Evolutionary conservation across 2,329 filamentous ascomycete species (phyloP), one percentile per base, ranked within the genome.

Genomic region (Gnomoniopsis sp.): DNA sequence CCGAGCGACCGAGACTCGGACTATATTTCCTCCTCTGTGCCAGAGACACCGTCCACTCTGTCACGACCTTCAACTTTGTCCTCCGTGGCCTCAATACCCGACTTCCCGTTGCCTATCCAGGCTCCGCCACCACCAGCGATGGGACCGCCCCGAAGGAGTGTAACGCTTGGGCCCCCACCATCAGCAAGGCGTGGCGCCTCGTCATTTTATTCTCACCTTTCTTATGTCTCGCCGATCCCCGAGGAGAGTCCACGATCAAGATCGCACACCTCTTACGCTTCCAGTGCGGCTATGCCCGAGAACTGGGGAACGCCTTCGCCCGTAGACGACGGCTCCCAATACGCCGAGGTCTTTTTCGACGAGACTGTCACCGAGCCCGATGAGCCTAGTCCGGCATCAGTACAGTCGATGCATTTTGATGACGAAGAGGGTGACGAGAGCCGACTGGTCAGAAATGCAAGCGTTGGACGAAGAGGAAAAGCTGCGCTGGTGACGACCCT

Each of bases 191-290:
- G 85, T 64, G 85, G 84, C 1, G 80, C 79, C 30, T 87, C 85
- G 0, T 86, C 85, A 0, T 87, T 86, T 61, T 87, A 88, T 66
- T 88, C 87, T 2, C 83, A 80, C 63, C 74, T 78, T 14, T 89
- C 88, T 0, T 88, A 81, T 60, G 88, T 92, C 26, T 89, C 89
- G 0, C 88, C 89, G 0, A 92, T 93, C 55, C 87, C 86, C 0
- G 89, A 92, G 70, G 89, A 92, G 68, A 83, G 80, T 62, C 79
- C 83, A 0, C 77, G 80, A 23, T 75, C 79, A 3, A 75, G 79
- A 55, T 85, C 85, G 0, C 82, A 85, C 67, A 78, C 79, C 30
- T 91, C 89, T 0, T 88, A 84, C 66, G 88, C 85, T 22, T 91
- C 89, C 2, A 91, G 88, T 65, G 83, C 85, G 38, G 88, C 84